Conservation (phyloP, 2,329 filamentous ascomycete species). For the Nemania diffusa region DNA sequence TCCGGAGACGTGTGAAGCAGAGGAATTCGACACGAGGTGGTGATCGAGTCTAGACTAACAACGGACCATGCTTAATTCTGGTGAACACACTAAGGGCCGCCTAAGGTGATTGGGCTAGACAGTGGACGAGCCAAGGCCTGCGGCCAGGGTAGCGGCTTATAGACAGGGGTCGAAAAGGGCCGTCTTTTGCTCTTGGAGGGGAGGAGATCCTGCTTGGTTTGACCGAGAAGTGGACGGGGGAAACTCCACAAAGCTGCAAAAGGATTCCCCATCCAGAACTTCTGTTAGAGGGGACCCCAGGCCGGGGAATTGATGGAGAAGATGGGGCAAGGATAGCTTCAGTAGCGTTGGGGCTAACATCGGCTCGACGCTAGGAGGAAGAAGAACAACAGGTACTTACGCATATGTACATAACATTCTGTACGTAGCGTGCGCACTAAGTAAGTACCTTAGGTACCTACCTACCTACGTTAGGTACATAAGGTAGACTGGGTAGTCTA, state of each 20-base stretch:
- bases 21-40: constrained; percentile 41
- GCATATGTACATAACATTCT: neutral
- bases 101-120: constrained; percentile 44
- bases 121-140: constrained; percentile 40
- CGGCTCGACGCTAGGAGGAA: neutral
- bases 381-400: neutral
- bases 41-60: constrained; percentile 43
- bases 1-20: constrained; percentile 33
- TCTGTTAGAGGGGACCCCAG: constrained; percentile 29
- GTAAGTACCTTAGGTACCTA: neutral
- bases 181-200: constrained; percentile 43
- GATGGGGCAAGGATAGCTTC: constrained; percentile 28
- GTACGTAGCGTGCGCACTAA: neutral
- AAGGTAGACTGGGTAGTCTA: no score
- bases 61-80: constrained; percentile 38
- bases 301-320: constrained; percentile 41
- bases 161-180: constrained; percentile 47
- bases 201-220: constrained; percentile 44
- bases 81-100: constrained; percentile 30
- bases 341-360: neutral
- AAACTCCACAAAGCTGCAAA: constrained; percentile 39
- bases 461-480: no score
- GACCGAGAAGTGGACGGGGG: constrained; percentile 43
- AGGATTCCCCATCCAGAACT: constrained; percentile 34
- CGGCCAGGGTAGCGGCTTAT: constrained; percentile 42